Conservation (phyloP, 495 filamentous ascomycete species). For the Aspergillus diversus region DNA sequence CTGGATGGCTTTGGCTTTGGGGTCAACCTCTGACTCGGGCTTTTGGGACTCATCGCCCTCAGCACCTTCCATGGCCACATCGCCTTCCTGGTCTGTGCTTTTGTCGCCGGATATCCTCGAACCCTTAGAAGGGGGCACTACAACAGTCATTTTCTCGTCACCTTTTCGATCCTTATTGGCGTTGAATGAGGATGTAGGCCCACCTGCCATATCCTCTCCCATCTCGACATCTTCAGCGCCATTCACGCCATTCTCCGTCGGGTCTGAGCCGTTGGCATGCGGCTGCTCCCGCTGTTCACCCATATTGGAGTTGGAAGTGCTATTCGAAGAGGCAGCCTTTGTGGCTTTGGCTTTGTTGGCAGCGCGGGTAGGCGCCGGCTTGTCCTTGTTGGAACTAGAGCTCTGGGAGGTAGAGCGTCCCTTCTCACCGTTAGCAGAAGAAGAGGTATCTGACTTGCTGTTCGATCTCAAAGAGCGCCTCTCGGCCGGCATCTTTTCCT, state of each 20-base stretch:
- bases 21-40: conserved; percentile 60
- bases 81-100: conserved; percentile 66
- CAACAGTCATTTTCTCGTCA: conserved; percentile 83
- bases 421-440: conserved; percentile 62
- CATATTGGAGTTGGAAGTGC: conserved; percentile 50
- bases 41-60: conserved; percentile 56
- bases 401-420: conserved; percentile 54
- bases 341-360: conserved; percentile 56
- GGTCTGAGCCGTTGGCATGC: conserved; percentile 71
- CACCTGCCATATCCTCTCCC: conserved; percentile 71
- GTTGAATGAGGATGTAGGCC: conserved; percentile 56
- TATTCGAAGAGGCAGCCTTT: conserved; percentile 55
- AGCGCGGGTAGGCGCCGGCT: conserved; percentile 48
- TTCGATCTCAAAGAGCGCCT: conserved; percentile 61
- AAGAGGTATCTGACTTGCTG: conserved; percentile 58
- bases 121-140: conserved; percentile 77
- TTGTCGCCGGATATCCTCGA: conserved; percentile 64
- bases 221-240: conserved; percentile 81
- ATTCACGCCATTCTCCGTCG: conserved; percentile 74
- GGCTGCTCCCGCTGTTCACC: conserved; percentile 61
- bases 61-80: conserved; percentile 71
- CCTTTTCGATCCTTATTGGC: conserved; percentile 72
- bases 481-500: conserved; percentile 57
- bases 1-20: conserved; percentile 67
- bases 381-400: conserved; percentile 53